Evolutionary conservation across 139 green algal species (phyloP), one percentile per base, ranked within the genome.

Genomic region (Haematococcus sp.): DNA sequence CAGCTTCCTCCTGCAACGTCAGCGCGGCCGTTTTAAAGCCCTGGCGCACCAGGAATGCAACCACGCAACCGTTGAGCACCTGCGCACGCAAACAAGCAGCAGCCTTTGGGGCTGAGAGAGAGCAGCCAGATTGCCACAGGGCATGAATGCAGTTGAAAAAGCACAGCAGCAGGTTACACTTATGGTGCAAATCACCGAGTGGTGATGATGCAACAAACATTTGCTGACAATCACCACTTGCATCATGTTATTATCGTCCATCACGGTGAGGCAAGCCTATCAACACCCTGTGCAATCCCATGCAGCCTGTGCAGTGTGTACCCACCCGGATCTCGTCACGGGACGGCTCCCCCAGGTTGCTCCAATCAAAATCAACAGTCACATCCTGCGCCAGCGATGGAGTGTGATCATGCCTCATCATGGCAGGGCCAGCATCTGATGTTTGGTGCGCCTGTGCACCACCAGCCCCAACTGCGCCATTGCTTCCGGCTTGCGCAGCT

Each of bases 1-100:
- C 67, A 9, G 44, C 67, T 59, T 82, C 74, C 71, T 81, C 74
- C n/a, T 78, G 63, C 64, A 81, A 40, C 11, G 70, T 79, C 75
- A 82, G 67, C 20, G 78, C 78, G 16, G 78, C 64, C 34, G 69
- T 78, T 16, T 73, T 59, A 4, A 75, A 71, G 22, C 74, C 74
- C n/a, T 77, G 63, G 9, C 61, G 31, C 28, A 76, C 20, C 20
- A 85, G 52, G 66, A 79, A 69, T n/a, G n/a, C 30, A 20, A 77
- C 46, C 31, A 85, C 63, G 3, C 58, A 60, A 11, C 32, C 23
- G 28, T 85, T 79, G 20, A 85, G 46, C 23, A 64, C 66, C 71
- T 80, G 72, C 7, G 40, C 7, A 11, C 7, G 40, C 40, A 49
- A n/a, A n/a, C n/a, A n/a, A n/a, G n/a, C n/a, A n/a, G n/a, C n/a